These are phyloP conservation scores for Lodderomyces metapsilosis DNA, from an alignment of 1,139 yeast species.

Conservation along the genomic window DNA sequence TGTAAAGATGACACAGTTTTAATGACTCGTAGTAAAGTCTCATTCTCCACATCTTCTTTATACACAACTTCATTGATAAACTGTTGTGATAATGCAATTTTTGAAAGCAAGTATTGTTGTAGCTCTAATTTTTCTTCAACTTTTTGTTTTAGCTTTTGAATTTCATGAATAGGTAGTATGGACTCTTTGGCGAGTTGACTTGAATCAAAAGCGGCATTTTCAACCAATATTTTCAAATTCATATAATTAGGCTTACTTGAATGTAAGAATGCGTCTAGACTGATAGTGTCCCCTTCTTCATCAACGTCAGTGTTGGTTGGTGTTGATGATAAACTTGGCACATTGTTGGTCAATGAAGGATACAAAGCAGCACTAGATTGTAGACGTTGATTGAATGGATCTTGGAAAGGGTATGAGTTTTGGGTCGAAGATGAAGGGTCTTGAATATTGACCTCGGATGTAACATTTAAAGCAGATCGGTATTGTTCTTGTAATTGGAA, in stretches of 20 bases:
- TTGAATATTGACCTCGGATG: slow-evolving; percentile 9
- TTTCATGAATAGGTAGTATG: slow-evolving; percentile 31
- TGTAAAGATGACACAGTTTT: slow-evolving; percentile 36
- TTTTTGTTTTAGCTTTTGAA: slow-evolving; percentile 27
- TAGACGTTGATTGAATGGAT: background rate
- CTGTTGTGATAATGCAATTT: slow-evolving; percentile 34
- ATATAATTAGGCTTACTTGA: slow-evolving; percentile 31
- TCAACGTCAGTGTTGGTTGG: slow-evolving; percentile 4
- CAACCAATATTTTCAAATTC: slow-evolving; percentile 43
- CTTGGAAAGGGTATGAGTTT: background rate
- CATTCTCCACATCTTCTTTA: slow-evolving; percentile 23
- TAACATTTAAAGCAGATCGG: slow-evolving; percentile 19
- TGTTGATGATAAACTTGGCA: slow-evolving; percentile 1
- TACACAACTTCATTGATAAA: slow-evolving; percentile 27
- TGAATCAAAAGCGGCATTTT: slow-evolving; percentile 45
- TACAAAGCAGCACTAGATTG: background rate
- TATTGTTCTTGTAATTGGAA: slow-evolving; percentile 47
- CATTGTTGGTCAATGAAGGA: background rate
- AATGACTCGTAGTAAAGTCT: slow-evolving; percentile 30
- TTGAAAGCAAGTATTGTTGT: slow-evolving; percentile 32
- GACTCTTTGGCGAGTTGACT: slow-evolving; percentile 36
- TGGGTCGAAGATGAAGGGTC: background rate
- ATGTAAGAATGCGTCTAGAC: slow-evolving; percentile 20
- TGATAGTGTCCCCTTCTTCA: slow-evolving; percentile 13
- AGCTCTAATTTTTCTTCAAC: slow-evolving; percentile 33